Percentiles rank a stretch among this genome's conserved stretches.
Evolutionary conservation across 139 green algal species (phyloP).

Genomic region (Raphidocelis subcapitata): DNA sequence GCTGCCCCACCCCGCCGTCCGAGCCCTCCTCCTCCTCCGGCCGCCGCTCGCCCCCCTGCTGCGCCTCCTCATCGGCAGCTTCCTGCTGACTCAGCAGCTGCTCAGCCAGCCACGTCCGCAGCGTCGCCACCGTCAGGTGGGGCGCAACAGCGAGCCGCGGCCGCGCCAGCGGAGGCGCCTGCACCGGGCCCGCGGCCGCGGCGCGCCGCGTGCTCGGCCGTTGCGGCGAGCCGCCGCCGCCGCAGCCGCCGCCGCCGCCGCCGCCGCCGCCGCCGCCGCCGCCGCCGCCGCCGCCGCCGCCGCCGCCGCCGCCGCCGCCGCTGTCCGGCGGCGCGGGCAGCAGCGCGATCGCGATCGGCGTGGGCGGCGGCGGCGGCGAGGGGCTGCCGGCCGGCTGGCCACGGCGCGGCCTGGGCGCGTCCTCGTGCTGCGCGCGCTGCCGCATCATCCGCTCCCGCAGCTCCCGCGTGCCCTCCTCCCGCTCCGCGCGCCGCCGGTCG

Average conservation of each 20-base stretch:
- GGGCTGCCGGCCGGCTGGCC: neutral
- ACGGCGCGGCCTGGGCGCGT: neutral
- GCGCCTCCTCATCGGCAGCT: too few relatives aligned
- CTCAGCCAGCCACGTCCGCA: slow-evolving; percentile 4
- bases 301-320: too few relatives aligned
- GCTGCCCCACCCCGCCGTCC: too few relatives aligned
- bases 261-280: neutral
- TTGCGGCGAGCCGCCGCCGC: neutral
- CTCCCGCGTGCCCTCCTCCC: slow-evolving; percentile 33
- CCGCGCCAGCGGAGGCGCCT: neutral
- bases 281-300: too few relatives aligned
- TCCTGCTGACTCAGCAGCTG: neutral
- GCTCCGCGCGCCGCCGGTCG: slow-evolving; percentile 21
- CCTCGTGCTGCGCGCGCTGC: neutral
- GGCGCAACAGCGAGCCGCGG: slow-evolving; percentile 7
- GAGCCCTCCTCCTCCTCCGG: neutral
- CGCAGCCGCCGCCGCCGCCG: neutral
- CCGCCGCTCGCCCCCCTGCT: neutral
- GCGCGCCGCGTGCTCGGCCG: too few relatives aligned
- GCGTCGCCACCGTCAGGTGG: neutral
- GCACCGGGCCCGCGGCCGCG: too few relatives aligned
- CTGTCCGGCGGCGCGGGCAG: neutral
- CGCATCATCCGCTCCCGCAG: slow-evolving; percentile 9
- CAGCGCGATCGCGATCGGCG: slow-evolving; percentile 10
- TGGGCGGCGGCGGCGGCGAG: neutral